These are phyloP conservation scores for Penicillium sp. DNA, from an alignment of 2,329 filamentous ascomycete genomes.

Conservation along the genomic window DNA sequence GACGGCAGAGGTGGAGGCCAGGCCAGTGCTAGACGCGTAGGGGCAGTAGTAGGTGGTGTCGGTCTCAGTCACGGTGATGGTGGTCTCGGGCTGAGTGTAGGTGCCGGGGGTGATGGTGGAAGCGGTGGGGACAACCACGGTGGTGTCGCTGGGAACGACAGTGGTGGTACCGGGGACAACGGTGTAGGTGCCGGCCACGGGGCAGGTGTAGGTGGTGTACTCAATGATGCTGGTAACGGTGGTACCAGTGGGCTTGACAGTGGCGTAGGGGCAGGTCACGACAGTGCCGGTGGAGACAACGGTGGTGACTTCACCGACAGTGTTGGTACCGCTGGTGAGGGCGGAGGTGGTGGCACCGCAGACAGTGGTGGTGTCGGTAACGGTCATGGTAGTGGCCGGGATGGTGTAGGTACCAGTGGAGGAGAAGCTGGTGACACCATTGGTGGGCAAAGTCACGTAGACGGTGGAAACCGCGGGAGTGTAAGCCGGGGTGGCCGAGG, in stretches of 20 bases:
- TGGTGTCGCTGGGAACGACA: constrained; percentile 52
- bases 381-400: constrained; percentile 68
- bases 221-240: constrained; percentile 67
- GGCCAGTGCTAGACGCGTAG: constrained; percentile 50
- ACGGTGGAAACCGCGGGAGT: constrained; percentile 13
- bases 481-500: constrained; percentile 8
- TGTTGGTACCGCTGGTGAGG: constrained; percentile 65
- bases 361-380: constrained; percentile 67
- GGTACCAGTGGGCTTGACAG: constrained; percentile 57
- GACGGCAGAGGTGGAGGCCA: constrained; percentile 25
- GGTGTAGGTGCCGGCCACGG: constrained; percentile 72
- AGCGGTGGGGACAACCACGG: constrained; percentile 64
- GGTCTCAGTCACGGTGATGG: constrained; percentile 69
- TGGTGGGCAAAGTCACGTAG: constrained; percentile 44
- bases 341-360: constrained; percentile 63
- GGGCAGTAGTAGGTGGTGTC: constrained; percentile 71
- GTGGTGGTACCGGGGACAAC: constrained; percentile 66
- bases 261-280: constrained; percentile 69
- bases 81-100: constrained; percentile 68
- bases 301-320: constrained; percentile 71
- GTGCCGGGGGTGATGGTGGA: constrained; percentile 67
- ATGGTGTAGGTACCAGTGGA: constrained; percentile 74
- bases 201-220: constrained; percentile 72
- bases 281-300: constrained; percentile 66
- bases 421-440: constrained; percentile 54